These are phyloP conservation scores for Amaranthus tricolor DNA, from an alignment of 179 eudicot genomes.

Conservation along the genomic window DNA sequence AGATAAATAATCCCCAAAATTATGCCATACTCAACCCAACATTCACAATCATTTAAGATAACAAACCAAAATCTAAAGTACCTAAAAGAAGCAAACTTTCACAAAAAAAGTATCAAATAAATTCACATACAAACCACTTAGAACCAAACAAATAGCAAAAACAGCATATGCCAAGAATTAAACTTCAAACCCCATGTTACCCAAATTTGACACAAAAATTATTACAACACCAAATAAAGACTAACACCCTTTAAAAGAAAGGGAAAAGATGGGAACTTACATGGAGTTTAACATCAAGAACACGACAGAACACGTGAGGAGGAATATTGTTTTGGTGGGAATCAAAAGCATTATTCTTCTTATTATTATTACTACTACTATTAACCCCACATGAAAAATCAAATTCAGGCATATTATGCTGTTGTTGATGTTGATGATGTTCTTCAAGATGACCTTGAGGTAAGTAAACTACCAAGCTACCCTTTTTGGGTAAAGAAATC, in stretches of 20 bases:
- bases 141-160: slow-evolving; percentile 22
- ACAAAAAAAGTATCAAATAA: slow-evolving; percentile 10
- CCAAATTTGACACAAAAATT: slow-evolving; percentile 22
- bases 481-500: slow-evolving; percentile 73
- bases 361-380: slow-evolving; percentile 7
- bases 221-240: background rate
- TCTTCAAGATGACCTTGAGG: slow-evolving; percentile 92
- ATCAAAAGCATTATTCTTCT: slow-evolving; percentile 17
- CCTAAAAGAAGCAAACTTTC: slow-evolving; percentile 27
- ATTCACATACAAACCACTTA: slow-evolving; percentile 1
- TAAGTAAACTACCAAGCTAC: slow-evolving; percentile 70
- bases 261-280: slow-evolving; percentile 38
- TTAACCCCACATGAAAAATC: slow-evolving; percentile 23
- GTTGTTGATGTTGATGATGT: slow-evolving; percentile 1
- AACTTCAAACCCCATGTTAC: slow-evolving; percentile 25
- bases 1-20: slow-evolving; percentile 23
- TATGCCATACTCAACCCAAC: slow-evolving; percentile 31
- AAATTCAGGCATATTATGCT: slow-evolving; percentile 34
- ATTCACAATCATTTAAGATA: slow-evolving; percentile 30
- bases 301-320: slow-evolving; percentile 84
- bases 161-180: slow-evolving; percentile 34
- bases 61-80: slow-evolving; percentile 7
- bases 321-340: slow-evolving; percentile 34
- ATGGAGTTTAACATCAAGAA: slow-evolving; percentile 90
- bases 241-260: background rate